Percentiles rank a stretch among this genome's conserved stretches.
Conservation (phyloP, 495 filamentous ascomycete genomes). For the Antarctomyces pellizariae region DNA sequence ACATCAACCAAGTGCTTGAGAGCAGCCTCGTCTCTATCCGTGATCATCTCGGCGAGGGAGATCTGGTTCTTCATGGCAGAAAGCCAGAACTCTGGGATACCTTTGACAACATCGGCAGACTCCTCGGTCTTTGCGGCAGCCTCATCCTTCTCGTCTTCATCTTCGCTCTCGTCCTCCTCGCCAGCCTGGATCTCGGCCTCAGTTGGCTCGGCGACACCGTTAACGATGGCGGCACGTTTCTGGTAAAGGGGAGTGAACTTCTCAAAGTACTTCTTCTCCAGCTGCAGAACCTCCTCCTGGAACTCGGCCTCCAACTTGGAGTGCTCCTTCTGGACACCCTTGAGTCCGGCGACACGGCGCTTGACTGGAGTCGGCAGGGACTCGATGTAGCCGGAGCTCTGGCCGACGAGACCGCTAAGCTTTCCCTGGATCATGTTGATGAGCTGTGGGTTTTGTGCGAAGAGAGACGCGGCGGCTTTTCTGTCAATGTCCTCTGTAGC, state of each 20-base stretch:
- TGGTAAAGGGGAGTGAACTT: constrained; percentile 97
- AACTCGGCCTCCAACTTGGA: constrained; percentile 93
- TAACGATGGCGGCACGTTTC: constrained; percentile 82
- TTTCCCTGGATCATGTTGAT: constrained; percentile 95
- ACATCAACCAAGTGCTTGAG: constrained; percentile 84
- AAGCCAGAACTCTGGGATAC: constrained; percentile 96
- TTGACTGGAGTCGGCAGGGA: constrained; percentile 73
- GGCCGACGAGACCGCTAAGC: constrained; percentile 77
- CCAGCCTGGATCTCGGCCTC: constrained; percentile 69
- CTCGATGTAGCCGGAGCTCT: constrained; percentile 95
- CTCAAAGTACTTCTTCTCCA: constrained; percentile 98
- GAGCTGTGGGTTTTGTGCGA: constrained; percentile 80
- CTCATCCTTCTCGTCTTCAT: constrained; percentile 31
- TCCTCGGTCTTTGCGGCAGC: constrained; percentile 28
- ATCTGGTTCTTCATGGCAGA: constrained; percentile 99
- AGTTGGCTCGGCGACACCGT: constrained; percentile 67
- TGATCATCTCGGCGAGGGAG: constrained; percentile 92
- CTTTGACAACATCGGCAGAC: constrained; percentile 22
- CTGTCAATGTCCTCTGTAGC: constrained; percentile 71
- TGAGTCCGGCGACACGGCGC: constrained; percentile 79
- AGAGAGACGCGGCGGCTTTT: constrained; percentile 67
- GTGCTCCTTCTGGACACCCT: constrained; percentile 97
- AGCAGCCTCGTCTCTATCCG: constrained; percentile 81
- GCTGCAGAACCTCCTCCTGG: constrained; percentile 88
- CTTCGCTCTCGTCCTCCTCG: constrained; percentile 54